phyloP scores from a whole-genome alignment of 2,329 filamentous ascomycete genomes.

The Hypocreales sp. region DNA sequence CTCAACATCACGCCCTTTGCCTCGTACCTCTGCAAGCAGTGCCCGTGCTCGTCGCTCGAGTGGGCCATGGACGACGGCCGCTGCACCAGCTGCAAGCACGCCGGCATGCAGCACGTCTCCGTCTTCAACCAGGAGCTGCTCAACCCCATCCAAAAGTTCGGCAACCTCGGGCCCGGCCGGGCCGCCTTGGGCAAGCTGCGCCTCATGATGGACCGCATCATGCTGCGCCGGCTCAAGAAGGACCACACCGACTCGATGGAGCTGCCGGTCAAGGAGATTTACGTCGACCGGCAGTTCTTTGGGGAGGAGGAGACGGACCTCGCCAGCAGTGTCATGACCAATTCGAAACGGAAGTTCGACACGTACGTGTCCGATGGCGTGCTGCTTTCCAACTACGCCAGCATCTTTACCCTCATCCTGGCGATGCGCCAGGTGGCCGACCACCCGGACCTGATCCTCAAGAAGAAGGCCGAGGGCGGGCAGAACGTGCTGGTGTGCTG shows the following conservation, averaged over 20 bases:
- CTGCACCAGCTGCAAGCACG: conserved; percentile 47
- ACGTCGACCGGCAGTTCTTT: conserved; percentile 90
- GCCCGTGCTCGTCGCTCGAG: conserved; percentile 64
- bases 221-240: conserved; percentile 88
- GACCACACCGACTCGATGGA: conserved; percentile 94
- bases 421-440: conserved; percentile 98
- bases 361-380: conserved; percentile 92
- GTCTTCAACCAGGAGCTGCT: conserved; percentile 92
- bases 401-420: conserved; percentile 98
- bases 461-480: conserved; percentile 71
- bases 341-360: conserved; percentile 75
- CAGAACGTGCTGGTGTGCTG: conserved; percentile 86
- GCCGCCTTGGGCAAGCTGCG: conserved; percentile 69
- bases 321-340: conserved; percentile 89
- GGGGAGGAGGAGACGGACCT: conserved; percentile 94
- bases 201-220: conserved; percentile 80
- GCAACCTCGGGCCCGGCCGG: conserved; percentile 44
- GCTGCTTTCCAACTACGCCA: conserved; percentile 93
- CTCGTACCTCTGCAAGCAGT: conserved; percentile 86
- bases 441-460: conserved; percentile 84
- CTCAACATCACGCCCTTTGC: conserved; percentile 79
- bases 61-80: conserved; percentile 65
- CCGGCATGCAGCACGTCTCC: conserved; percentile 26
- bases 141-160: conserved; percentile 59
- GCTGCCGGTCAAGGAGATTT: conserved; percentile 83